A percentile compares a stretch with the other conserved stretches of the same genome.
Conservation (phyloP, 352 stramenopile genomes). For the Peronospora farinosa region DNA sequence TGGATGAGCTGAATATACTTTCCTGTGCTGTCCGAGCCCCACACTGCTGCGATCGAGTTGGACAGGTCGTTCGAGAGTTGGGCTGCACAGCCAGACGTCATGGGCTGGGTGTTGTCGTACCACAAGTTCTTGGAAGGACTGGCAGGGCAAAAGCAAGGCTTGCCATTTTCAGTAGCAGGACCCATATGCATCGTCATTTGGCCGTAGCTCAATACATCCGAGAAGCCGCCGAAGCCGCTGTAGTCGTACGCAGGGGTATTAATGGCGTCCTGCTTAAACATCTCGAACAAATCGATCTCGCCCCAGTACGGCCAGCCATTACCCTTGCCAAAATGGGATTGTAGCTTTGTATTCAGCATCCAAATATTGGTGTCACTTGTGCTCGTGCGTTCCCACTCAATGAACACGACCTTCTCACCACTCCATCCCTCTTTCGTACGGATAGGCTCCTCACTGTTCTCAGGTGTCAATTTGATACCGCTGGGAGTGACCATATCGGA, state of each 20-base stretch:
- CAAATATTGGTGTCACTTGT: constrained; percentile 79
- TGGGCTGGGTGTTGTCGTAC: constrained; percentile 52
- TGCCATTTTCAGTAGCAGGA: constrained; percentile 29
- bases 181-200: constrained; percentile 74
- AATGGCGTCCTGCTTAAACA: constrained; percentile 64
- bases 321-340: constrained; percentile 45
- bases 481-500: constrained; percentile 40
- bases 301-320: constrained; percentile 73
- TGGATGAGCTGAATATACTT: constrained; percentile 70
- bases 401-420: constrained; percentile 63
- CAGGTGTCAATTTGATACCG: constrained; percentile 48
- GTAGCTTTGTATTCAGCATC: constrained; percentile 77
- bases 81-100: constrained; percentile 61
- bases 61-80: constrained; percentile 51
- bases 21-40: constrained; percentile 48
- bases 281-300: constrained; percentile 78
- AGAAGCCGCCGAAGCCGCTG: constrained; percentile 34
- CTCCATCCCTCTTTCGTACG: constrained; percentile 57
- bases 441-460: constrained; percentile 51
- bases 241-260: constrained; percentile 44
- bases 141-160: constrained; percentile 54
- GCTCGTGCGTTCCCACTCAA: constrained; percentile 60
- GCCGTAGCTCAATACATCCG: constrained; percentile 47
- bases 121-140: constrained; percentile 41
- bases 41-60: constrained; percentile 67